Conservation (phyloP, 495 filamentous ascomycete species). For the Chaetomium cochliodes region DNA sequence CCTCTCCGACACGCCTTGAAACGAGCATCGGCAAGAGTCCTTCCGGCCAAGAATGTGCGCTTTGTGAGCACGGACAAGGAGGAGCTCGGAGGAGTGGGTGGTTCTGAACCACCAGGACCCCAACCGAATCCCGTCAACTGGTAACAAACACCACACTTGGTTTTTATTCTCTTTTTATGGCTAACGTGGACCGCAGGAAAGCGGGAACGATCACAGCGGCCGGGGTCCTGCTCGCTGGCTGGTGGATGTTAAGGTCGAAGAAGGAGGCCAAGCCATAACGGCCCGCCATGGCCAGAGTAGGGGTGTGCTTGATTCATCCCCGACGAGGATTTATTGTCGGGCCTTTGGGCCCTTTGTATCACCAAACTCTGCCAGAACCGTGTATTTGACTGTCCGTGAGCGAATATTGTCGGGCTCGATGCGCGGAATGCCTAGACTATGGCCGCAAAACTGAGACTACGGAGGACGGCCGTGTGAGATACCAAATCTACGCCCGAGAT, state of each 20-base stretch:
- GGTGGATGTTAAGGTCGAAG: conserved; percentile 14
- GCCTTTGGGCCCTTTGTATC: too few relatives aligned
- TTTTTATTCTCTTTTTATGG: neutral
- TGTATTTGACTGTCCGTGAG: too few relatives aligned
- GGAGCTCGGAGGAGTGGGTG: conserved; percentile 17
- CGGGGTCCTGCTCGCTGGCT: neutral
- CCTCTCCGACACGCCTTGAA: neutral
- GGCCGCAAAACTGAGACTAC: too few relatives aligned
- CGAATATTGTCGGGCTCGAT: too few relatives aligned
- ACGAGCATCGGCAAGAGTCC: too few relatives aligned
- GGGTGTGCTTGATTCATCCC: too few relatives aligned
- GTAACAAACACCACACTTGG: neutral
- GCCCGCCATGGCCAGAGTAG: too few relatives aligned
- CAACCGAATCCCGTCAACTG: conserved; percentile 16
- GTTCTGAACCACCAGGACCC: conserved; percentile 15
- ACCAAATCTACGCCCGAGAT: too few relatives aligned
- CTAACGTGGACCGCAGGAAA: conserved; percentile 8
- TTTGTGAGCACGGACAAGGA: conserved; percentile 17
- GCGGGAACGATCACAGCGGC: conserved; percentile 16
- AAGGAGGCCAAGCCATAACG: neutral
- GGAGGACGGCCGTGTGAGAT: too few relatives aligned
- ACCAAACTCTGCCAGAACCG: too few relatives aligned
- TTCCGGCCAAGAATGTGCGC: conserved; percentile 10
- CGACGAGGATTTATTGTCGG: too few relatives aligned
- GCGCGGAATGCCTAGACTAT: too few relatives aligned